phyloP scores from a whole-genome alignment of 805 yeast genomes.

The Candida taoyuanica region DNA sequence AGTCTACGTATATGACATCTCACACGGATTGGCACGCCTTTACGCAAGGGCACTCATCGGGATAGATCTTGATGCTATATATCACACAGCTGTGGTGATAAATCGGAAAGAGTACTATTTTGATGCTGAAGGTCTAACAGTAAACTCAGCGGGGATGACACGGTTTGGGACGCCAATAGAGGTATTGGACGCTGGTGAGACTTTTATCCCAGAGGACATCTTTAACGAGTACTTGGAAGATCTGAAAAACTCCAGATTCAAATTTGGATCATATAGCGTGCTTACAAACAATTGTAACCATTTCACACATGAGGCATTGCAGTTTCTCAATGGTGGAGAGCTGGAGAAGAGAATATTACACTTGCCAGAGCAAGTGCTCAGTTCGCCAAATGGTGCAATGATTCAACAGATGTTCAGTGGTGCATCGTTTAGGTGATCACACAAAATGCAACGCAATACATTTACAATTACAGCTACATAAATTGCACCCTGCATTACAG shows the following conservation, averaged over 20 bases:
- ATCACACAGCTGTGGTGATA: constrained; percentile 59
- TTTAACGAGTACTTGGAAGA: constrained; percentile 51
- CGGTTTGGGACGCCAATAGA: constrained; percentile 57
- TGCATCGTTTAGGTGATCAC: constrained; percentile 7
- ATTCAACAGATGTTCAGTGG: constrained; percentile 32
- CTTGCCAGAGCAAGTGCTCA: constrained; percentile 49
- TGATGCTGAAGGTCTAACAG: constrained; percentile 51
- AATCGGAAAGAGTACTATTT: constrained; percentile 53
- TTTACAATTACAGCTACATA: too few relatives aligned
- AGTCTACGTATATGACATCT: constrained; percentile 51
- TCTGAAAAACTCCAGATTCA: constrained; percentile 38
- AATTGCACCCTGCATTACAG: too few relatives aligned
- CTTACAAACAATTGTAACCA: constrained; percentile 67
- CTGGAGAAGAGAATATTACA: constrained; percentile 49
- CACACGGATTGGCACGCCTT: constrained; percentile 54
- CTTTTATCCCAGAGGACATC: constrained; percentile 47
- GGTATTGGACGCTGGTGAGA: constrained; percentile 48
- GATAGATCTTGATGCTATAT: constrained; percentile 52
- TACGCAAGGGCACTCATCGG: constrained; percentile 51
- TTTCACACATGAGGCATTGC: constrained; percentile 52
- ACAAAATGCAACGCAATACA: too few relatives aligned
- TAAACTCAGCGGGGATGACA: constrained; percentile 44
- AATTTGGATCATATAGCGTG: constrained; percentile 42
- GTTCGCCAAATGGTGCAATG: constrained; percentile 49
- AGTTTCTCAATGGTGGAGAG: constrained; percentile 51